Base-by-base conservation (phyloP, 1,284 basidiomycete species). In the Papiliotrema laurentii region DNA sequence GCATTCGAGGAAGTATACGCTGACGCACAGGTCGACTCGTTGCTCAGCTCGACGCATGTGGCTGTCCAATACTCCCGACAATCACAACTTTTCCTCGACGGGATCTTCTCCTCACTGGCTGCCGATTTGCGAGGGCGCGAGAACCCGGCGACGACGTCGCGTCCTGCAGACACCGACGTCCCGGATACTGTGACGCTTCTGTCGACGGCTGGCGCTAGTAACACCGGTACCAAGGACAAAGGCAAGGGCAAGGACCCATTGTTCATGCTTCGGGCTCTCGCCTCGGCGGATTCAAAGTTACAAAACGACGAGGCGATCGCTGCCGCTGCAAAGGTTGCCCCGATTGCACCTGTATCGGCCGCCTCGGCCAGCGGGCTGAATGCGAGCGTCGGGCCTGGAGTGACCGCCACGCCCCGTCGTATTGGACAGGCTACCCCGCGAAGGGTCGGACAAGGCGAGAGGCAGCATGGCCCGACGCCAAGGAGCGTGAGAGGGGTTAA, bases 71-170 rank as follows among this genome's bases (percentile, higher is more conserved):
- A 69, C 54, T 65, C 68, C 4, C 49, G 58, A 7, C 69, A 71
- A 53, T 59, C 70, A 2, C 58, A 60, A 7, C 59, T 64, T 16
- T 71, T 75, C 59, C 57, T 74, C 31, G 71, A 75, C 49, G 69
- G 71, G 13, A 68, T 75, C 33, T 75, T 74, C 51, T 57, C 68
- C 6, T 62, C 68, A 0, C 66, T 75, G 9, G 56, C 69, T 0
- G 52, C 60, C 2, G 69, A 72, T 36, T 53, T 75, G 3, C 65
- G 68, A 2, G 51, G 59, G 7, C 61, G 66, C 18, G 66, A 71
- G 25, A 53, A 51, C 35, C 43, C 55, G n/a, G 59, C 51, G 19
- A 22, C 28, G 19, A 33, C 47, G 16, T 45, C 53, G 13, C 36
- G 39, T n/a, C 25, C 53, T 4, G 53, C 52, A 6, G 54, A 61